Evolutionary conservation across 805 yeast genomes (phyloP), one percentile per base, ranked within the genome.

Genomic region (Lipomyces yamadae): DNA sequence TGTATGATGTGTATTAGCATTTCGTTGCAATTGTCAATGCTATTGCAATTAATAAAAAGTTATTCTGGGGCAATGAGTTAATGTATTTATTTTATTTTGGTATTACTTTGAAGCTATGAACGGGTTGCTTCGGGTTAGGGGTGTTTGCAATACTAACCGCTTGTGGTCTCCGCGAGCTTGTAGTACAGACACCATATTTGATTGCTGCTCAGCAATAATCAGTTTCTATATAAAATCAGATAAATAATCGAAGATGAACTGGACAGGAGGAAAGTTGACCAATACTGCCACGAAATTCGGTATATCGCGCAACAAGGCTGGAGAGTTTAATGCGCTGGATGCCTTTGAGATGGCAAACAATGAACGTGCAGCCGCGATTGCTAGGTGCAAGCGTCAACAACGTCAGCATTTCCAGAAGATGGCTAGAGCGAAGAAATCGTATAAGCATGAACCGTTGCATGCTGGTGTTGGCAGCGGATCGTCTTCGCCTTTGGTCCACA

Each of bases 221-320:
- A 42, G 18, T 42, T 39, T 42, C 48, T 7, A 42, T 24, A 24
- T 24, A 24, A 24, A 24, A 24, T 42, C 24, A 24, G n/a, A n/a
- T 42, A 10, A 8, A 15, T 42, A 42, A 15, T 42, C 6, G 5
- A 42, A 42, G n/a, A 61, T 61, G 64, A 61, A 61, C 32, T 50
- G 64, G 56, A 61, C 60, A 11, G 57, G 64, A n/a, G 60, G 56
- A 2, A 33, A n/a, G 7, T 35, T 56, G n/a, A 34, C 50, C 32
- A 32, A 56, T 8, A 56, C 55, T 24, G 55, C 56, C 3, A 32
- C 56, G 5, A 56, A 33, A 18, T 32, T 56, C 13, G 56, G 60
- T 13, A 33, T 55, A 8, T 61, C 24, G n/a, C 56, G 60, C 18
- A 35, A 35, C 7, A 42, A 42, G n/a, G 6, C 48, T 42, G 24